Evolutionary conservation across 257 asterid species (phyloP), one percentile per base, ranked within the genome.

Genomic region (Petunia secreta): DNA sequence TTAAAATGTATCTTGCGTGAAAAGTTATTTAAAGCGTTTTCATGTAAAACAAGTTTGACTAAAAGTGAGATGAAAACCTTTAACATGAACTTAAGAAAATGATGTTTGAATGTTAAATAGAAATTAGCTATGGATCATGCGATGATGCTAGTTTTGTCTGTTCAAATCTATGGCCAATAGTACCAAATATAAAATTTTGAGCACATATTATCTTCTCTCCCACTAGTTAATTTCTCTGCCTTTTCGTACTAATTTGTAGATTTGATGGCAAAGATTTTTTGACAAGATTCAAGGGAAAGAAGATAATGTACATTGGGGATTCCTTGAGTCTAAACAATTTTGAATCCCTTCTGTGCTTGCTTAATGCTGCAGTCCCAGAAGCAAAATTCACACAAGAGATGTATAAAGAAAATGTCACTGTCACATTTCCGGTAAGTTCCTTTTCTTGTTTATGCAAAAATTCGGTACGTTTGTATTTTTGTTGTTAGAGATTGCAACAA

Each of bases 271-370:
- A 34, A 34, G 86, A 81, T 15, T 91, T 92, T 14, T 58, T 92
- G 80, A 80, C 37, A 59, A 89, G 82, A 79, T 80, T 87, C 84
- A 91, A 65, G 86, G 94, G 94, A 0, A 90, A 92, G 74, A 86
- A 83, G 34, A 88, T 92, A 0, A 87, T 92, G 91, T 92, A 89
- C 38, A 16, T 92, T 13, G 97, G 97, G 50, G 97, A 92, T 76
- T 92, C 97, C 2, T 83, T 92, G 60, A 92, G 95, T 79, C 81
- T 69, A 0, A 88, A 90, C 79, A 91, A 85, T 0, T 88, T 84
- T 88, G 81, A 83, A 77, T 92, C 97, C 59, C 86, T 92, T 15
- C 40, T 88, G 14, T 92, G 97, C 77, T 82, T 92, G 54, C 84
- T 92, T 1, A 82, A 80, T 60, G 67, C 41, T 63, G 88, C 87